A percentile compares a stretch with the other conserved stretches of the same genome.
Evolutionary conservation across 495 filamentous ascomycete species (phyloP).

Genomic region (Penicillium simplicissimum): DNA sequence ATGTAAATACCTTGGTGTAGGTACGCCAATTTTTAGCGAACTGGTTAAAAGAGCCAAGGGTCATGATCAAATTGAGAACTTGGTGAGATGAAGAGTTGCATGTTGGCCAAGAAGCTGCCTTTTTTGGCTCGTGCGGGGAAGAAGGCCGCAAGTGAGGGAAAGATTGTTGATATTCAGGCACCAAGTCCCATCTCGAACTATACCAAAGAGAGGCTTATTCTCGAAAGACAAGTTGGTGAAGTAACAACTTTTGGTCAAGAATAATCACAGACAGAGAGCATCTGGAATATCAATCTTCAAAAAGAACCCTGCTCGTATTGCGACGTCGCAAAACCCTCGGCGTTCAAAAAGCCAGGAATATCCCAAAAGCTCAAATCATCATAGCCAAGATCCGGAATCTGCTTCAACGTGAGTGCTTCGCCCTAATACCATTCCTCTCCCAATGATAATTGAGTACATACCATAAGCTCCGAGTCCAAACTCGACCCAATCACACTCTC

Average conservation of each 20-base stretch:
- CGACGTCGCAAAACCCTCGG: neutral
- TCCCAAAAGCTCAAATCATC: constrained; percentile 23
- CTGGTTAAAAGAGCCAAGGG: no score
- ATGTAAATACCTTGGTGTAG: no score
- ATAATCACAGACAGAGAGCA: neutral
- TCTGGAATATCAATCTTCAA: neutral
- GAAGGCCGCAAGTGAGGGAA: neutral
- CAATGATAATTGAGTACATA: neutral
- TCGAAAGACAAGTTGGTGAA: neutral
- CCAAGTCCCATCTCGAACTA: neutral
- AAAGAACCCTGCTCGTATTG: neutral
- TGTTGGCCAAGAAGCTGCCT: neutral
- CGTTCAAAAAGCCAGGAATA: constrained; percentile 8
- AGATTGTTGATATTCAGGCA: neutral
- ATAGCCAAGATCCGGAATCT: constrained; percentile 17
- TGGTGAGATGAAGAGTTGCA: neutral
- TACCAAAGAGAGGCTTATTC: neutral
- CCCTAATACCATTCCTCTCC: neutral
- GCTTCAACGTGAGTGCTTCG: neutral
- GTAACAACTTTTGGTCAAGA: neutral
- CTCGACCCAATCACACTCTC: constrained; percentile 20
- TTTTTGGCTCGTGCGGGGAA: constrained; percentile 1
- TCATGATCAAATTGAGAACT: neutral
- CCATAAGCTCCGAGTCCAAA: constrained; percentile 19
- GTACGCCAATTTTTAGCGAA: no score